phyloP scores from a whole-genome alignment of 495 filamentous ascomycete genomes.

The Daldinia bambusicola region DNA sequence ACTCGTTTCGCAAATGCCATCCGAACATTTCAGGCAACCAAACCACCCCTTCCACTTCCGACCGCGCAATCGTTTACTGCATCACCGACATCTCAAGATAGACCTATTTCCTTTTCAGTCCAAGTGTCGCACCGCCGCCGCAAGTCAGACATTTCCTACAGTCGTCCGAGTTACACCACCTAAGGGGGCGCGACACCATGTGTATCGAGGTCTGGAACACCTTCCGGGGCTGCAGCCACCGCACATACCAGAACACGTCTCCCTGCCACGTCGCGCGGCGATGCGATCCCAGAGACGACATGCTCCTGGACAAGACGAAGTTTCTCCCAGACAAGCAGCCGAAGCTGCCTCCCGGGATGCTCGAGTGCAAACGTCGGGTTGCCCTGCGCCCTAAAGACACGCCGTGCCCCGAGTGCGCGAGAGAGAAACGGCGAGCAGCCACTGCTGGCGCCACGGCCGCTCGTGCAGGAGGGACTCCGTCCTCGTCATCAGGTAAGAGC shows the following conservation, averaged over 20 bases:
- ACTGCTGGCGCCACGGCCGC: background rate
- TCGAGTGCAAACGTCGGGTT: slow-evolving; percentile 22
- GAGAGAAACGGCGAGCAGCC: background rate
- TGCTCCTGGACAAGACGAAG: slow-evolving; percentile 26
- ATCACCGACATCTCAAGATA: background rate
- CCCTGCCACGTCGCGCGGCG: slow-evolving; percentile 25
- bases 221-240: slow-evolving; percentile 39
- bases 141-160: background rate
- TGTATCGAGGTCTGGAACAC: slow-evolving; percentile 40
- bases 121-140: slow-evolving; percentile 13
- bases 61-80: background rate
- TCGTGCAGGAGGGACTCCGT: background rate
- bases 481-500: slow-evolving; percentile 25
- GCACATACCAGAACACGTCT: slow-evolving; percentile 45
- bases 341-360: slow-evolving; percentile 24
- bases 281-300: slow-evolving; percentile 17
- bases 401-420: slow-evolving; percentile 27
- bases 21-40: slow-evolving; percentile 1
- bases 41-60: background rate
- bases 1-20: slow-evolving; percentile 11
- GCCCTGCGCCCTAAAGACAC: slow-evolving; percentile 32
- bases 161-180: slow-evolving; percentile 15
- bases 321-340: slow-evolving; percentile 32
- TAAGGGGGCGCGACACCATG: slow-evolving; percentile 25
- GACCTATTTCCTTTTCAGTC: background rate